Conservation (phyloP, 371 early-diverging fungal genomes). For the Rhizopus delemar region DNA sequence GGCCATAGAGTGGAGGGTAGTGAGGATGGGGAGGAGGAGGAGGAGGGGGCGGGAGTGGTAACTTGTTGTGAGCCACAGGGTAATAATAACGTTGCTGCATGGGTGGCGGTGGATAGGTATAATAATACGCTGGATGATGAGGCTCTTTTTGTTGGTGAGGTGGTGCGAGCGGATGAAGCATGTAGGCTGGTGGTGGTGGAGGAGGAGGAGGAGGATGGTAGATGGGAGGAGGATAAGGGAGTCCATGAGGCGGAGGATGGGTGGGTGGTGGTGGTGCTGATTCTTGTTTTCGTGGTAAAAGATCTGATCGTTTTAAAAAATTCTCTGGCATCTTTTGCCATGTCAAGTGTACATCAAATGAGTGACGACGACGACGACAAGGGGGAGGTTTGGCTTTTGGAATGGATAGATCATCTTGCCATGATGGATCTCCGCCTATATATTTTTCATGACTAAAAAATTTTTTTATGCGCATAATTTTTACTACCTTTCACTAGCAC, state of each 20-base stretch:
- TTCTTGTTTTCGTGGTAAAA: constrained; percentile 6
- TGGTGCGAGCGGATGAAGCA: too few relatives aligned
- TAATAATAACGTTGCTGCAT: constrained; percentile 18
- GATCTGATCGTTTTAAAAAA: constrained; percentile 33
- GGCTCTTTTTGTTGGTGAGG: neutral
- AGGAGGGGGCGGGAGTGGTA: constrained; percentile 17
- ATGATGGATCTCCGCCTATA: constrained; percentile 14
- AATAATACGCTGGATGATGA: constrained; percentile 23
- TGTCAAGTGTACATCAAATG: constrained; percentile 45
- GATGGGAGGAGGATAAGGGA: too few relatives aligned
- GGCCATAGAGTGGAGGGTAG: constrained; percentile 7
- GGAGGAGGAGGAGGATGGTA: too few relatives aligned
- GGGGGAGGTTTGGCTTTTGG: constrained; percentile 9
- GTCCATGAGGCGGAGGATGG: too few relatives aligned
- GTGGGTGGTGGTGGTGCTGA: too few relatives aligned
- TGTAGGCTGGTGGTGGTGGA: too few relatives aligned
- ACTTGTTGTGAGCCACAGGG: constrained; percentile 16
- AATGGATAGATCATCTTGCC: constrained; percentile 52
- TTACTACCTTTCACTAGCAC: neutral
- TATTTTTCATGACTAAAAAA: constrained; percentile 10
- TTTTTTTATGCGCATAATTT: constrained; percentile 43
- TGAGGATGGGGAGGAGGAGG: neutral
- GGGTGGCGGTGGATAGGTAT: constrained; percentile 15
- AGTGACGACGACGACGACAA: constrained; percentile 28
- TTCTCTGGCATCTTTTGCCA: constrained; percentile 46